A percentile compares a stretch with the other conserved stretches of the same genome.
Conservation (phyloP, 2,329 filamentous ascomycete species). For the Salinomyces thailandicus region DNA sequence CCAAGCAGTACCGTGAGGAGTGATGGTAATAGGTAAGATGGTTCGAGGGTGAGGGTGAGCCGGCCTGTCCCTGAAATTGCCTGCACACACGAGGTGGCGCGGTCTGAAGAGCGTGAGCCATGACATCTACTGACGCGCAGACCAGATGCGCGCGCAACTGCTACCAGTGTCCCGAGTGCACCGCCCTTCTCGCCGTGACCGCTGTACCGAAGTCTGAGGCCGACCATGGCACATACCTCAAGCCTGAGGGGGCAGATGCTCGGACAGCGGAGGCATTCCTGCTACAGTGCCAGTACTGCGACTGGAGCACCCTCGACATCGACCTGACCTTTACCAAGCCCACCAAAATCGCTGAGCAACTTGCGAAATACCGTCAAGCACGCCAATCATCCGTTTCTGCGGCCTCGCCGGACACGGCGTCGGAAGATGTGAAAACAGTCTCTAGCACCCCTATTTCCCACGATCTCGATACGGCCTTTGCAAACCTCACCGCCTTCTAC, state of each 20-base stretch:
- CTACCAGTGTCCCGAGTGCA: slow-evolving; percentile 87
- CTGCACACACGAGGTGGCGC: too few species aligned
- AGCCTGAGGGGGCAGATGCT: slow-evolving; percentile 9
- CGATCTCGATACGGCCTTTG: slow-evolving; percentile 58
- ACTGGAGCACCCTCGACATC: slow-evolving; percentile 84
- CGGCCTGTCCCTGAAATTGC: too few species aligned
- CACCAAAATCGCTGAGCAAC: slow-evolving; percentile 71
- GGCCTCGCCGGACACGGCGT: slow-evolving; percentile 29
- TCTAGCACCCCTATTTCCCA: slow-evolving; percentile 28
- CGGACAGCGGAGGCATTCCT: slow-evolving; percentile 47
- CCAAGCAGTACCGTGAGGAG: slow-evolving; percentile 84
- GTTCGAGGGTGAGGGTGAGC: too few species aligned
- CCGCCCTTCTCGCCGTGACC: slow-evolving; percentile 65
- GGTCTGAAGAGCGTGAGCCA: too few species aligned
- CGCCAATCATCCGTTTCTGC: slow-evolving; percentile 18
- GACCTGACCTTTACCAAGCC: slow-evolving; percentile 78
- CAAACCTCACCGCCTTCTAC: slow-evolving; percentile 69
- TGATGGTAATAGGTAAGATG: slow-evolving; percentile 76
- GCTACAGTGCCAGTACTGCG: slow-evolving; percentile 79
- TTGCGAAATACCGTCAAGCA: slow-evolving; percentile 22
- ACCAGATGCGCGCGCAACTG: slow-evolving; percentile 67
- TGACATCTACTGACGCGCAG: slow-evolving; percentile 4
- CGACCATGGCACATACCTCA: slow-evolving; percentile 6
- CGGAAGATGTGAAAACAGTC: slow-evolving; percentile 21
- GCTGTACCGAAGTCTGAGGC: slow-evolving; percentile 48